Evolutionary conservation across 495 filamentous ascomycete genomes (phyloP).

Genomic region (Aspergillus heteromorphus): DNA sequence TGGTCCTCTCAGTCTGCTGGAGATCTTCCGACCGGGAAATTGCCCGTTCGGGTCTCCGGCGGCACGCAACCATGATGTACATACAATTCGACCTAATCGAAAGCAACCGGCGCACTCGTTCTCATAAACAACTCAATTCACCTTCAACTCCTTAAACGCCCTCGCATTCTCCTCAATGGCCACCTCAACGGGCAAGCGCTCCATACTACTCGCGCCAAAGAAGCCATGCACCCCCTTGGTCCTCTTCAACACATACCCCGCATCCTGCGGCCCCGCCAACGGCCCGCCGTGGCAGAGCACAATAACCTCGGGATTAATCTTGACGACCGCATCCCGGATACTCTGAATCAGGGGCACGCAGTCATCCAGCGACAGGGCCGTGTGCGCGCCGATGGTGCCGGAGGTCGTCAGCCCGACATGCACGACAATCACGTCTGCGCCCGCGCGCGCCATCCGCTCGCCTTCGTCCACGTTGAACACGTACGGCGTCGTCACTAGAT

Average conservation of each 20-base stretch:
- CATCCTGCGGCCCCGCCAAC: constrained; percentile 57
- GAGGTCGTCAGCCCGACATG: constrained; percentile 66
- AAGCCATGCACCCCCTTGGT: constrained; percentile 63
- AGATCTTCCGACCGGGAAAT: constrained; percentile 15
- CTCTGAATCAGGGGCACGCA: constrained; percentile 54
- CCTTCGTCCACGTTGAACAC: constrained; percentile 59
- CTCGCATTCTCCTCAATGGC: constrained; percentile 58
- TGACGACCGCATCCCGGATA: constrained; percentile 54
- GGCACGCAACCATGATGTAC: neutral
- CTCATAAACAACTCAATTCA: no score
- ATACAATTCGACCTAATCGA: neutral
- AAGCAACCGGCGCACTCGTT: no score
- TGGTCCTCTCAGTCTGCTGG: neutral
- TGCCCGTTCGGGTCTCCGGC: constrained; percentile 11
- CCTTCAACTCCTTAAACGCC: constrained; percentile 49
- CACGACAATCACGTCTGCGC: constrained; percentile 63
- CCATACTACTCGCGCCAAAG: constrained; percentile 67
- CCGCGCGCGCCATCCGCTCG: constrained; percentile 53
- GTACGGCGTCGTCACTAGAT: constrained; percentile 62
- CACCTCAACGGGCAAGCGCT: constrained; percentile 62
- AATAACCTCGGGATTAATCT: constrained; percentile 52
- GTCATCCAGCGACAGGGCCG: constrained; percentile 56
- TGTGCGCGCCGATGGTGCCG: constrained; percentile 57
- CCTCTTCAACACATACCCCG: constrained; percentile 53
- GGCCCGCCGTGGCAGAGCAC: constrained; percentile 68